Conservation (phyloP, 2,329 filamentous ascomycete species). For the Colletotrichum chlorophyti region DNA sequence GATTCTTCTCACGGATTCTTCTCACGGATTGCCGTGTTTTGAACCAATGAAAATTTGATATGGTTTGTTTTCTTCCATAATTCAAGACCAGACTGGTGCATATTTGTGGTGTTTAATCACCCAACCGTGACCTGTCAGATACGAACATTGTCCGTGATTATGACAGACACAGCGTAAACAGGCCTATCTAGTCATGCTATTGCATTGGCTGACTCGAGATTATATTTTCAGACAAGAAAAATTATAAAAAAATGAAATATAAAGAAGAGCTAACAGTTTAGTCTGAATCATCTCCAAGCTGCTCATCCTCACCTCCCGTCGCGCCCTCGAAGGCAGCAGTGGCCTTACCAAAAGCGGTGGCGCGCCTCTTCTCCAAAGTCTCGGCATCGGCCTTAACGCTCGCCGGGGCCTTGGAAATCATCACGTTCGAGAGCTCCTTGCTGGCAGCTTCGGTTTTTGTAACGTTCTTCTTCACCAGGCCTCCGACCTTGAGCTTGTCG, state of each 20-base stretch:
- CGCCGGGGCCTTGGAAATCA: constrained; percentile 9
- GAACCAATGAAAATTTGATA: no score
- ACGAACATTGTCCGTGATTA: no score
- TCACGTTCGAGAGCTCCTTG: constrained; percentile 14
- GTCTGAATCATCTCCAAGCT: constrained; percentile 17
- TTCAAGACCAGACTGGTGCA: no score
- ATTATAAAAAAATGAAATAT: not conserved
- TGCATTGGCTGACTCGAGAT: not conserved
- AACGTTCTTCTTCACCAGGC: constrained; percentile 22
- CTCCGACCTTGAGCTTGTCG: constrained; percentile 17
- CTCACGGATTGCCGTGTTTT: no score
- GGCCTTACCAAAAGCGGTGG: constrained; percentile 15
- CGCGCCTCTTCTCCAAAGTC: constrained; percentile 15
- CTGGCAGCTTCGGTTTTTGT: constrained; percentile 14
- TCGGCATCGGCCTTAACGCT: constrained; percentile 5
- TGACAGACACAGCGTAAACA: no score
- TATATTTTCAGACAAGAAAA: no score
- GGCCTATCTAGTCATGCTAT: no score
- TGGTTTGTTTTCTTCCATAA: no score
- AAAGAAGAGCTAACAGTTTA: not conserved
- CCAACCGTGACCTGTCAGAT: no score
- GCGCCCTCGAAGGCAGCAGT: constrained; percentile 3
- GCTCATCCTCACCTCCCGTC: constrained; percentile 16
- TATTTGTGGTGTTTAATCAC: no score
- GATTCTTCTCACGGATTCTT: no score